Conservation (phyloP, 352 stramenopile genomes). For the Pythium sp. region DNA sequence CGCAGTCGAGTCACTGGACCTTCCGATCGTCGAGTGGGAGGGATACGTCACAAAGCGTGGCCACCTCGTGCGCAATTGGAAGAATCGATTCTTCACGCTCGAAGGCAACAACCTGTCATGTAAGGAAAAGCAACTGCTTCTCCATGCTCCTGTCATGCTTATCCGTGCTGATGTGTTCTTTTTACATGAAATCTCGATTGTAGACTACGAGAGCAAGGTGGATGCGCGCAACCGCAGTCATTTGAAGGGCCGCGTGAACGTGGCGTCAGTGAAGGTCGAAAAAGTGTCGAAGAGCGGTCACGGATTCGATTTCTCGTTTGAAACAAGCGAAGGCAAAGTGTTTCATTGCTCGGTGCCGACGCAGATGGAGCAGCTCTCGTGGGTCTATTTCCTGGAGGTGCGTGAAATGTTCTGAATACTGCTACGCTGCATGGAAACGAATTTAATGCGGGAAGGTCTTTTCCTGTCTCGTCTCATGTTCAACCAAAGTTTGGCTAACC, state of each 20-base stretch:
- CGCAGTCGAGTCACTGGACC: conserved; percentile 72
- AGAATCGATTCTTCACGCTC: conserved; percentile 85
- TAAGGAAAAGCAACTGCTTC: conserved; percentile 19
- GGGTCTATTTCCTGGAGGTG: conserved; percentile 85
- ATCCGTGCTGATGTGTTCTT: neutral
- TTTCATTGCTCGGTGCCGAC: conserved; percentile 82
- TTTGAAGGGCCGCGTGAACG: conserved; percentile 81
- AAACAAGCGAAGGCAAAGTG: conserved; percentile 80
- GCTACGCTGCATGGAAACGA: neutral
- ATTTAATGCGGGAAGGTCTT: conserved; percentile 1
- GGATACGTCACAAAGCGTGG: conserved; percentile 89
- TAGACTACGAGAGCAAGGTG: conserved; percentile 88
- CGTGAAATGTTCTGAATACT: conserved; percentile 3
- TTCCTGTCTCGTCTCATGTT: conserved; percentile 3
- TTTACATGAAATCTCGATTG: neutral
- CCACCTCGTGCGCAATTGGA: conserved; percentile 88
- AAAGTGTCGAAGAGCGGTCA: conserved; percentile 78
- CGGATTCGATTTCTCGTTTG: conserved; percentile 84
- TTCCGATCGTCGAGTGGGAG: conserved; percentile 88
- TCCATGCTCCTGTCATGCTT: neutral
- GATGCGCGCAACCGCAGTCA: conserved; percentile 84
- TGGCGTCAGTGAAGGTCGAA: conserved; percentile 71
- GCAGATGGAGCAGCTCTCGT: conserved; percentile 76
- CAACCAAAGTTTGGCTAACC: neutral
- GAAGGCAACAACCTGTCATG: conserved; percentile 85